Base-by-base conservation (phyloP, 257 asterid species). In the Salvia miltiorrhiza region DNA sequence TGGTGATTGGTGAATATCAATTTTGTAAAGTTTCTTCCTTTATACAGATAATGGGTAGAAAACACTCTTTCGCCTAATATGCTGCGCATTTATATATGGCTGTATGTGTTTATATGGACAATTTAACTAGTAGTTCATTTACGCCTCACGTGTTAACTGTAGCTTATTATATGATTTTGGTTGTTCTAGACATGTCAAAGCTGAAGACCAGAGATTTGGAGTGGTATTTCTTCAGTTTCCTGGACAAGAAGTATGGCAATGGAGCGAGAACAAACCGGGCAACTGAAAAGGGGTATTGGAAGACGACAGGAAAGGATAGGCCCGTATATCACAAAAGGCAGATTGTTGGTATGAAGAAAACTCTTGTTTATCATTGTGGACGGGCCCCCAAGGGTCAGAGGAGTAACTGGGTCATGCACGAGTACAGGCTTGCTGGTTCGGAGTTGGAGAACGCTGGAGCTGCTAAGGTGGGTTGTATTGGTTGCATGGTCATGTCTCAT, bases 331-430 rank as follows among this genome's bases (percentile, higher is more conserved):
- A 88, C 43, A 84, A 47, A 70, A 73, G 78, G 7, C 76, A 73
- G 67, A 72, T 77, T 61, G 94, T 86, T 16, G 99, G 99, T 76
- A 88, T 87, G 95, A 93, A 93, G 88, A 93, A 93, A 77, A 93
- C 99, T 14, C 87, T 93, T 56, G 99, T 93, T 44, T 93, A 84
- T 71, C 97, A 93, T 73, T 77, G 78, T 65, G 99, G 99, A n/a
- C 91, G 99, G 13, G 95, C 99, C 47, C 99, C 99, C 14, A 84
- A 69, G 76, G 97, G 99, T 33, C 80, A 73, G 92, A 85, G 99
- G 70, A 85, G 82, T 78, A 88, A 93, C 75, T 93, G 96, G 97
- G 99, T 93, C 33, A 93, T 93, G 99, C 99, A 93, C 64, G 97
- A 93, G 77, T 93, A 93, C 84, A 93, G 89, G 79, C 89, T 86